Percentiles rank a stretch among this genome's conserved stretches.
phyloP scores from a whole-genome alignment of 2,329 filamentous ascomycete species.

The Bretziella fagacearum region DNA sequence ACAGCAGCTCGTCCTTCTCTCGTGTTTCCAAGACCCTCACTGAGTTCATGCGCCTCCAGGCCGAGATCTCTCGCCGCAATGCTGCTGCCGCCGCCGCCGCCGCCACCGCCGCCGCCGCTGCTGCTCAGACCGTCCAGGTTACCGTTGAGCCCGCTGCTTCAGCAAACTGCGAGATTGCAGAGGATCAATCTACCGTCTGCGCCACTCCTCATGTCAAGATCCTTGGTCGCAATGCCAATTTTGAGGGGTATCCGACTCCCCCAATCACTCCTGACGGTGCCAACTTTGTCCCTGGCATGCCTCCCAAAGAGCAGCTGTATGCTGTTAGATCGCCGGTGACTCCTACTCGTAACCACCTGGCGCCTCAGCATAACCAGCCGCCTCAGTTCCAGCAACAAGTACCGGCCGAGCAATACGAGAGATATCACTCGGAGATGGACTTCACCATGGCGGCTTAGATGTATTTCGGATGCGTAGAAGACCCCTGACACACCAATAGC shows the following conservation, averaged over 20 bases:
- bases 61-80: conserved; percentile 34
- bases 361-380: conserved; percentile 21
- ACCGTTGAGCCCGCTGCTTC: conserved; percentile 65
- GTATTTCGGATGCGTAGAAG: no score
- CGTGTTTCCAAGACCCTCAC: conserved; percentile 37
- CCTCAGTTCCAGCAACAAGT: conserved; percentile 14
- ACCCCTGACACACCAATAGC: neutral
- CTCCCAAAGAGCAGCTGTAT: conserved; percentile 30
- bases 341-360: conserved; percentile 34
- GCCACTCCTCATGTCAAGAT: conserved; percentile 61
- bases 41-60: conserved; percentile 43
- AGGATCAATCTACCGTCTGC: conserved; percentile 41
- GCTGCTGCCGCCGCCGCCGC: conserved; percentile 19
- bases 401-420: conserved; percentile 9
- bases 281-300: conserved; percentile 31
- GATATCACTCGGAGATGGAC: conserved; percentile 12
- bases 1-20: conserved; percentile 36
- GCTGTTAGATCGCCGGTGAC: conserved; percentile 45
- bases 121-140: conserved; percentile 27
- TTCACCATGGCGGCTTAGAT: conserved; percentile 14
- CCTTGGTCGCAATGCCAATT: conserved; percentile 35
- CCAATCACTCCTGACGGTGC: conserved; percentile 67
- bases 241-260: conserved; percentile 65
- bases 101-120: neutral
- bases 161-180: conserved; percentile 30